Base-by-base conservation (phyloP, 2,329 filamentous ascomycete species). In the Harringtonia aguacate region DNA sequence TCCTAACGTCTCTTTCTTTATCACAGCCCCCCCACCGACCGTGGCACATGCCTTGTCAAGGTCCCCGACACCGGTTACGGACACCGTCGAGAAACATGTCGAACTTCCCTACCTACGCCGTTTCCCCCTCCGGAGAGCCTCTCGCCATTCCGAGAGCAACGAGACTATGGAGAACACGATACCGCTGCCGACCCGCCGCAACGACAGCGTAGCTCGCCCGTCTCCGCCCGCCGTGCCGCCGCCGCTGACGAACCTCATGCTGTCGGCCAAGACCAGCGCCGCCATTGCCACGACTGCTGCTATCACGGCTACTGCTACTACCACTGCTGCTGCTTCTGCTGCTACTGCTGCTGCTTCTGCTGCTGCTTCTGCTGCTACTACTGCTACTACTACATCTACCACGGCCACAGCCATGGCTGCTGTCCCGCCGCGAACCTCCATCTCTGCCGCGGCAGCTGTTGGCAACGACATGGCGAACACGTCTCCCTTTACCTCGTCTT, bases 71-170 rank as follows among this genome's bases (percentile, higher is more conserved):
- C 73, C 75, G 4, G 29, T 45, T 21, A 21, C 29, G 8, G 47
- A 45, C 48, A 69, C 72, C 46, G 65, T 70, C 54, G 70, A 73
- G 48, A 64, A 66, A 53, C 65, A 73, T 65, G 64, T 59, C 60
- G 70, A 70, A 55, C 63, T 64, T 50, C 62, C 70, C 41, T 65
- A 66, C 56, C 61, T 70, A 46, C 68, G 69, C 56, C 68, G 70
- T 54, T 65, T 67, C 52, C 66, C 69, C 53, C 75, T 77, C 44
- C 67, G 69, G 55, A 78, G 73, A 59, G 76, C 76, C 49, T 62
- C 66, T 49, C 70, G 67, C 56, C 66, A 67, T 53, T 60, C 64
- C 29, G 67, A 71, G 47, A 56, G 61, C 43, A 62, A 64, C 20
- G 33, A 36, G n/a, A 15, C 20, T 22, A 42, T 42, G 40, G 33